phyloP scores from a whole-genome alignment of 495 filamentous ascomycete species.

The Penicillium maclennaniae region DNA sequence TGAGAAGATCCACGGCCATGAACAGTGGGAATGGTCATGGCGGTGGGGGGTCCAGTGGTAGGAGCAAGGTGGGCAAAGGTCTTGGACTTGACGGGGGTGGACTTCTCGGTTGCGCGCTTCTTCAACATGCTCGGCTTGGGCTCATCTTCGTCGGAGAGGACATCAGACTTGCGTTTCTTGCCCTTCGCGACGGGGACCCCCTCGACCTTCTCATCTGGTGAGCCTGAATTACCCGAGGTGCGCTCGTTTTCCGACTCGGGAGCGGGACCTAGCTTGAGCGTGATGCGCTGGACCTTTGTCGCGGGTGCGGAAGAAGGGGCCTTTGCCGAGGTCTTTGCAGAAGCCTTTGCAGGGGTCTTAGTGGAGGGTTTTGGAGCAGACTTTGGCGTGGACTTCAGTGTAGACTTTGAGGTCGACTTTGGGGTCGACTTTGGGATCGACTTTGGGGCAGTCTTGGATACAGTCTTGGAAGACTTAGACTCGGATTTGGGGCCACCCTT shows the following conservation, averaged over 20 bases:
- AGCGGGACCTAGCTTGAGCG: conserved; percentile 1
- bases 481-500: too few species aligned
- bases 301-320: neutral
- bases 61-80: neutral
- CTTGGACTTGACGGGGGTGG: neutral
- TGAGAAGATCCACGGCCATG: neutral
- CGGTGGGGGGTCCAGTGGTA: neutral
- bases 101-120: neutral
- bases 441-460: too few species aligned
- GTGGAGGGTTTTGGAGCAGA: neutral
- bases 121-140: neutral
- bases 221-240: neutral
- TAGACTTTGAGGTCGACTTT: neutral
- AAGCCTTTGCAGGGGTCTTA: neutral
- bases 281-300: conserved; percentile 1
- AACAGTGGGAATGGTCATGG: neutral
- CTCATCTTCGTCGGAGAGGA: neutral
- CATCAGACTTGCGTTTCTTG: conserved; percentile 6
- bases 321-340: conserved; percentile 7
- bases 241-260: neutral
- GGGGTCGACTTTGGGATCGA: neutral
- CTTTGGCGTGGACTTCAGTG: neutral
- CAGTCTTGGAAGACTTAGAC: too few species aligned
- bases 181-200: neutral
- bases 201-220: neutral